Evolutionary conservation across 129 eudicot species (phyloP).

Genomic region (Daucus carota): DNA sequence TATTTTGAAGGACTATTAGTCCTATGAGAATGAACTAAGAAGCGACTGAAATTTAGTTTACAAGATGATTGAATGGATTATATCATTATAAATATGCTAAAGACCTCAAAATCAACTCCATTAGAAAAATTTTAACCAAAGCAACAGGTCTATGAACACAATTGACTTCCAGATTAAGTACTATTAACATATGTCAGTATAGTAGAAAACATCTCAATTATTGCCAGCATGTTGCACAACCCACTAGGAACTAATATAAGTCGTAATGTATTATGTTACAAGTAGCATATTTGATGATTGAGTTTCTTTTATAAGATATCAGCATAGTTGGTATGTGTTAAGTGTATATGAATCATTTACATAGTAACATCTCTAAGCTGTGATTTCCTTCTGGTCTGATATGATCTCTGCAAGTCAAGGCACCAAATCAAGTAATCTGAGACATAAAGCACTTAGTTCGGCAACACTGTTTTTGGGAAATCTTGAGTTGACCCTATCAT

Average conservation of each 20-base stretch:
- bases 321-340: neutral
- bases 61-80: neutral
- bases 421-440: neutral
- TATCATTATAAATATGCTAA: too few species aligned
- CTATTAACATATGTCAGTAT: neutral
- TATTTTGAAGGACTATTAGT: neutral
- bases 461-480: neutral
- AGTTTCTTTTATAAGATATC: neutral
- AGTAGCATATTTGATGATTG: neutral
- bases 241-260: slow-evolving; percentile 2
- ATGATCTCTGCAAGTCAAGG: neutral
- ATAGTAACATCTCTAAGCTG: neutral
- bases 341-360: neutral
- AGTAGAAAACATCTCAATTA: neutral
- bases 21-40: neutral
- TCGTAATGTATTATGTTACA: neutral
- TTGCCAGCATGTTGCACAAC: slow-evolving; percentile 3
- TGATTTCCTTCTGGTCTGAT: neutral
- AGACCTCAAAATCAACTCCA: neutral
- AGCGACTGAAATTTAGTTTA: neutral
- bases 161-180: neutral
- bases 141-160: neutral
- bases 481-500: slow-evolving; percentile 2
- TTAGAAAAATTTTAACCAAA: too few species aligned
- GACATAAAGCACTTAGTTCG: neutral